Percentiles rank a stretch among this genome's conserved stretches.
Evolutionary conservation across 768 basidiomycete genomes (phyloP).

Genomic region (Lentinula aciculospora): DNA sequence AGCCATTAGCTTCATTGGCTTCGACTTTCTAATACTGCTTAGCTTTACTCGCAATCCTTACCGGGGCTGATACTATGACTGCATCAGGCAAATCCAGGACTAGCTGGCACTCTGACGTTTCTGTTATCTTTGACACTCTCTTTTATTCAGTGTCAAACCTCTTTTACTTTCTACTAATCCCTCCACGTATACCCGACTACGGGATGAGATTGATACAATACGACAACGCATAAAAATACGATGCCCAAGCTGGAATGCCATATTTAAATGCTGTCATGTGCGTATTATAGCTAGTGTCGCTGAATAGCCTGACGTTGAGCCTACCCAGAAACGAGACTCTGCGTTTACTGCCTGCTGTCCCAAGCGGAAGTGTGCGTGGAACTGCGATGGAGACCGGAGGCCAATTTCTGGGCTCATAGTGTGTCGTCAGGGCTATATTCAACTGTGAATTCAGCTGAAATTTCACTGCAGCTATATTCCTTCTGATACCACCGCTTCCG

Average conservation of each 20-base stretch:
- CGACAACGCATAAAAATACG: conserved; percentile 19
- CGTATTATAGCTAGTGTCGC: conserved; percentile 3
- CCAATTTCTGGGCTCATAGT: conserved; percentile 34
- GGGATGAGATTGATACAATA: conserved; percentile 27
- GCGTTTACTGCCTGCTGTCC: conserved; percentile 43
- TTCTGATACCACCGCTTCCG: conserved; percentile 35
- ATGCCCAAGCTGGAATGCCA: conserved; percentile 23
- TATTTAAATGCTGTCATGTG: conserved; percentile 33
- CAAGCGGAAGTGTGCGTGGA: conserved; percentile 40
- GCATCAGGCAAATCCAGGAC: conserved; percentile 13
- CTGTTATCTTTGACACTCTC: neutral
- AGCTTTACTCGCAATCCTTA: conserved; percentile 27
- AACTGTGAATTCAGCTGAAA: neutral
- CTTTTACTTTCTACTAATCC: conserved; percentile 32
- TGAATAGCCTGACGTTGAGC: neutral
- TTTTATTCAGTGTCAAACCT: conserved; percentile 18
- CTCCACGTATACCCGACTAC: conserved; percentile 24
- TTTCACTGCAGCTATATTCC: conserved; percentile 33
- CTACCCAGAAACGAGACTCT: conserved; percentile 41
- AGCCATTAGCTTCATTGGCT: conserved; percentile 11
- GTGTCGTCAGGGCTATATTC: conserved; percentile 11
- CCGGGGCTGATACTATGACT: conserved; percentile 38
- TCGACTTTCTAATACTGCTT: neutral
- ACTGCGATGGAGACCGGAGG: conserved; percentile 28
- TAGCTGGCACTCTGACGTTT: neutral